Base-by-base conservation (phyloP, 1,284 basidiomycete species). In the Rhodotorula sp. region DNA sequence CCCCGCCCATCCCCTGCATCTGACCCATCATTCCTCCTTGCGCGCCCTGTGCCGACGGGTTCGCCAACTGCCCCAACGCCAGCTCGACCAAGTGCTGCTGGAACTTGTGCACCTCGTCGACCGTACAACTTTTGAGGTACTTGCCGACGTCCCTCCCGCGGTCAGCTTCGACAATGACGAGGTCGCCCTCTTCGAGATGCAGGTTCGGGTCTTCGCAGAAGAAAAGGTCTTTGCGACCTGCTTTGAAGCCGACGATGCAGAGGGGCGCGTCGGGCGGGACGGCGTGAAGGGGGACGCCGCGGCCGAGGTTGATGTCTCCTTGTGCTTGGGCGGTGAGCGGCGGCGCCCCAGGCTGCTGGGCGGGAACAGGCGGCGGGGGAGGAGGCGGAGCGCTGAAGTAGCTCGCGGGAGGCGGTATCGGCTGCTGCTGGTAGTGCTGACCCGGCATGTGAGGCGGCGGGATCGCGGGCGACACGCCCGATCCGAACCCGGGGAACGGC, bases 161-260 rank as follows among this genome's bases (percentile, higher is more conserved):
- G 80, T 98, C 95, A 13, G 94, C 95, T 81, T 98, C 95, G 24
- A 98, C 95, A 74, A 98, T 93, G 66, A 98, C 95, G 54, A 94
- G 82, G 79, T 98, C 95, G 6, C 92, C 94, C 24, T 88, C 86
- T 22, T 86, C 84, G 67, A 93, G 78, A 8, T 64, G 73, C 30
- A 77, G 64, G 13, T 82, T 80, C 27, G 86, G 82, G 76, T 92
- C 89, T 4, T 87, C 88, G 75, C 89, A 85, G 81, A 95, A 98
- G 81, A 93, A 96, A 46, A 99, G 82, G 80, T 98, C 95, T 70
- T 93, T 94, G 36, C 95, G 87, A 0, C 92, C 92, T 0, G 93
- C 93, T 82, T 98, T 98, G 85, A 99, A 99, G 79, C 96, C 91
- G 76, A 98, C 91, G 77, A 98, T 94, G 84, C 88, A 98, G 9